Evolutionary conservation across 495 filamentous ascomycete genomes (phyloP), one percentile per base, ranked within the genome.

Genomic region (Tetracladium marchalianum): DNA sequence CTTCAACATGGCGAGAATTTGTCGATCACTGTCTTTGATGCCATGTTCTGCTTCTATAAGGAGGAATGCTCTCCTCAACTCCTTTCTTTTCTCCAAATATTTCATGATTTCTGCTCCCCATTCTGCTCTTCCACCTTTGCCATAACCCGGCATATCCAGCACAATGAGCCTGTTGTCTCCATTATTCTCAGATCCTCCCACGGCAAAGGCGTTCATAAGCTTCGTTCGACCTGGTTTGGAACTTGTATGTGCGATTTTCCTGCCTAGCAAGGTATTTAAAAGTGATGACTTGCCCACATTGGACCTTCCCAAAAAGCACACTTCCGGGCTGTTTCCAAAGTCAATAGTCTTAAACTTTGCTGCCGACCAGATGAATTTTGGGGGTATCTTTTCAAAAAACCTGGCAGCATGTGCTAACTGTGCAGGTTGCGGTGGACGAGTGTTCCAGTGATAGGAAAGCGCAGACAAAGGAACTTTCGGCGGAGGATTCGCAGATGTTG

Each of bases 131-230:
- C 83, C 86, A 5, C 77, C 84, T 44, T 82, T 71, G 4, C 93
- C 92, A 57, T 98, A 98, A 1, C 92, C 93, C 6, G 92, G 93
- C 87, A 93, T 90, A 63, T 98, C 93, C 32, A 95, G 66, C 10
- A 92, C 54, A 7, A 79, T 67, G 41, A 94, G 58, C 11, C 76
- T 69, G 43, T 82, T 73, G 44, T 69, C 67, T 15, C 72, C 69
- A 37, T 58, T 47, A 54, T 81, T 72, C 34, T 66, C 63, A 35
- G 45, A 45, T 17, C 54, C 58, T 10, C 59, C 66, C 10, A 95
- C 81, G 2, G 78, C 81, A 62, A 87, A 96, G 0, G 80, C 84
- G 57, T 94, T 95, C 76, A 98, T 85, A 15, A 80, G 75, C 49
- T 70, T 71, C 15, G 92, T 98, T 39, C 78, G 68, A 0, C 92